Percentiles rank a stretch among this genome's conserved stretches.
Evolutionary conservation across 2,329 filamentous ascomycete species (phyloP).

Genomic region (Sphaerulina musiva): DNA sequence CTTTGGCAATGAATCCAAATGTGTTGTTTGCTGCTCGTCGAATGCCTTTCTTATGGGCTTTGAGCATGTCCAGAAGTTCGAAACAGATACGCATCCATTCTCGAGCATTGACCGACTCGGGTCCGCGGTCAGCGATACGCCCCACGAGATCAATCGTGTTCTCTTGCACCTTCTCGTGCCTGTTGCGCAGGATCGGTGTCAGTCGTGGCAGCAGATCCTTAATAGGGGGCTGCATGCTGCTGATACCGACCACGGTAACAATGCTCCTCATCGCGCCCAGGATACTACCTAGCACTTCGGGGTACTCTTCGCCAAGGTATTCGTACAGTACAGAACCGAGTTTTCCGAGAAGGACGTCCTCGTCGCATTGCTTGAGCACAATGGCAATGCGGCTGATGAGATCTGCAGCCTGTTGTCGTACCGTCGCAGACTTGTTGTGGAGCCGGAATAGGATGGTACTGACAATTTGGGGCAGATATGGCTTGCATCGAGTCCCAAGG

Average conservation of each 20-base stretch:
- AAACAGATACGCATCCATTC: conserved; percentile 99
- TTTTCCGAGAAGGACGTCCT: conserved; percentile 93
- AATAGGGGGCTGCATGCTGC: conserved; percentile 96
- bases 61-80: conserved; percentile 97
- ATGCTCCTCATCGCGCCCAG: conserved; percentile 91
- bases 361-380: conserved; percentile 98
- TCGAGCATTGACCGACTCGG: conserved; percentile 90
- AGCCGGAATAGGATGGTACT: conserved; percentile 92
- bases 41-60: conserved; percentile 99
- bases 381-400: conserved; percentile 94
- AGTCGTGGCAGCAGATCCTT: conserved; percentile 90
- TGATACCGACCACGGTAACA: conserved; percentile 95
- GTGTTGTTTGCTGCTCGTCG: conserved; percentile 98
- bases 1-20: conserved; percentile 98
- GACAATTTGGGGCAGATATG: conserved; percentile 93
- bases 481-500: conserved; percentile 86
- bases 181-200: conserved; percentile 95
- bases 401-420: conserved; percentile 93
- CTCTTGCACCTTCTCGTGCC: conserved; percentile 98
- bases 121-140: conserved; percentile 93
- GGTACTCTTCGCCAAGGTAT: conserved; percentile 96
- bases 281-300: conserved; percentile 93
- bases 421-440: conserved; percentile 96
- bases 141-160: conserved; percentile 98
- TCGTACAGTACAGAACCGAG: conserved; percentile 93